Percentiles rank a stretch among this genome's conserved stretches.
phyloP scores from a whole-genome alignment of 441 rosid species.

The Syzygium malaccense region DNA sequence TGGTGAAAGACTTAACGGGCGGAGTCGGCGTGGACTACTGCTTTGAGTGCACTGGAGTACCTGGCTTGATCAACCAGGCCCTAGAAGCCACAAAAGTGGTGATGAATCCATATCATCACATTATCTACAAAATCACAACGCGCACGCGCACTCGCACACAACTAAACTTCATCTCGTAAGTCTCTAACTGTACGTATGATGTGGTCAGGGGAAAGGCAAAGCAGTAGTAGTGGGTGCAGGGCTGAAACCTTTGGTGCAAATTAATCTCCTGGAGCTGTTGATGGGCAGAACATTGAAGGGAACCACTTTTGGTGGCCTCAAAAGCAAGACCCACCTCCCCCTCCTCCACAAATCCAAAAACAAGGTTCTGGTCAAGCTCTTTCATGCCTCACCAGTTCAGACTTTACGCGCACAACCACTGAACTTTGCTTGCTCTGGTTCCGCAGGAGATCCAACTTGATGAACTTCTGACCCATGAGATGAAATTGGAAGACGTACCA shows the following conservation, averaged over 20 bases:
- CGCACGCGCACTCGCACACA: neutral
- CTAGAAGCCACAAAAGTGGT: constrained; percentile 33
- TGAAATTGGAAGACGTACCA: constrained; percentile 20
- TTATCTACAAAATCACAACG: neutral
- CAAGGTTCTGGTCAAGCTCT: constrained; percentile 7
- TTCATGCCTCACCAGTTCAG: too few species aligned
- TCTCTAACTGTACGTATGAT: neutral
- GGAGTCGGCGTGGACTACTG: constrained; percentile 36
- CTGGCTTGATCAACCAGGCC: constrained; percentile 20
- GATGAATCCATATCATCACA: neutral
- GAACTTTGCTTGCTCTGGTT: neutral
- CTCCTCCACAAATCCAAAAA: constrained; percentile 22
- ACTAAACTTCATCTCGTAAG: neutral
- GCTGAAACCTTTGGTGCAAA: neutral
- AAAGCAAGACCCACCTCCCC: constrained; percentile 30
- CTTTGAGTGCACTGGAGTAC: constrained; percentile 31
- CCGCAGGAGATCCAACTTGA: constrained; percentile 27
- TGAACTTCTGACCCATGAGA: constrained; percentile 27
- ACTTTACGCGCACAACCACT: neutral
- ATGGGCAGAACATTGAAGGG: constrained; percentile 33
- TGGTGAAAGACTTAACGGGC: constrained; percentile 20
- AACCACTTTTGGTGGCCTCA: constrained; percentile 33
- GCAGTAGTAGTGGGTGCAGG: constrained; percentile 11
- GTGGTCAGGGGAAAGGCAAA: constrained; percentile 17
- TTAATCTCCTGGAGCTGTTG: neutral